These are phyloP conservation scores for Pleodorina starrii DNA, from an alignment of 139 green algal species.

Conservation along the genomic window DNA sequence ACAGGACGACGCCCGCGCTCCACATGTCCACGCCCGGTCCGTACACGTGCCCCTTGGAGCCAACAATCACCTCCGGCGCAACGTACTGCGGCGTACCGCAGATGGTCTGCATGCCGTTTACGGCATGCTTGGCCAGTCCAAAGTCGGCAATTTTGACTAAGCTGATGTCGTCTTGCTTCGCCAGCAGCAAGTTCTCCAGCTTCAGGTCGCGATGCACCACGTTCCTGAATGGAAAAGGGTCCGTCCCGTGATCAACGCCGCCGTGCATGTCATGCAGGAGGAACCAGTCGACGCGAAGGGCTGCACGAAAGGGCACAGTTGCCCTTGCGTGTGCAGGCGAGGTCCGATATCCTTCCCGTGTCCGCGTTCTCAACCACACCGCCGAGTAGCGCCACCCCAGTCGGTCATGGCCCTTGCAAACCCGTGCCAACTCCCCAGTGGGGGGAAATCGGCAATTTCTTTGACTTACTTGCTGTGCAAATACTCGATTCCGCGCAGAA, in stretches of 20 bases:
- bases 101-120: conserved; percentile 81
- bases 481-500: conserved; percentile 89
- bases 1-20: conserved; percentile 83
- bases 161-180: conserved; percentile 76
- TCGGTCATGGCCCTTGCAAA: no score
- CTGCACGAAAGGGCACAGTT: no score
- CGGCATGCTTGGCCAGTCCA: conserved; percentile 86
- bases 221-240: conserved; percentile 58
- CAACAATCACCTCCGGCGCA: conserved; percentile 92
- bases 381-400: no score
- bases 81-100: conserved; percentile 95
- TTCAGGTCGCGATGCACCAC: conserved; percentile 94
- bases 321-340: no score
- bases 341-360: no score
- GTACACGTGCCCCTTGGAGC: conserved; percentile 54
- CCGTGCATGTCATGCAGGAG: no score
- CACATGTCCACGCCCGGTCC: conserved; percentile 83
- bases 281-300: no score
- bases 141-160: conserved; percentile 88
- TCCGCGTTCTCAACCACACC: no score
- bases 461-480: conserved; percentile 85
- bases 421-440: no score
- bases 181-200: conserved; percentile 96
- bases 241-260: no score
- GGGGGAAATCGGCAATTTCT: no score